Evolutionary conservation across 202 grass and related monocot genomes (phyloP), one percentile per base, ranked within the genome.

Genomic region (Sporobolus alterniflorus): DNA sequence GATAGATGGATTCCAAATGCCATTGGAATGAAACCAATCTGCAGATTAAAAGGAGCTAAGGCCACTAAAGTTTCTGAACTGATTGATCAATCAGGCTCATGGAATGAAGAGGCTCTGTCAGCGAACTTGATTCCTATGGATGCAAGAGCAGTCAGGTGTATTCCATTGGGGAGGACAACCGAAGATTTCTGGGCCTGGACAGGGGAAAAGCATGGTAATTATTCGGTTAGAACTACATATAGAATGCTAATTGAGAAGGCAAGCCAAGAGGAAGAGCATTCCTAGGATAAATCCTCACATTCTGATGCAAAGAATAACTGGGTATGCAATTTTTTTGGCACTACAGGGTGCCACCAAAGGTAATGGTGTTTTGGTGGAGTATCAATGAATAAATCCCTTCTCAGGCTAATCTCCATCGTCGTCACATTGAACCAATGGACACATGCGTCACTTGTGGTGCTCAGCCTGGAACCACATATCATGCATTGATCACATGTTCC

Each of bases 121-220:
- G 4, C 2, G 0, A 64, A 64, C 30, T 9, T 64, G 0, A 64
- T 64, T 3, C 15, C 16, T 0, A 9, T 9, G 13, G 60, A 64
- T 20, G 28, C 15, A 2, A 0, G 17, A 4, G 60, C 60, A 0
- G 22, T 34, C 0, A 34, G 11, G 17, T 2, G 18, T 2, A 64
- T 64, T 10, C 31, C 17, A 0, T 7, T 64, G 2, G 62, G 62
- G 0, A 15, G 6, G 0, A 1, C 7, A 0, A 2, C 1, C 0
- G 29, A 64, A 0, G 62, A 64, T 18, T 36, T 64, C 31, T 64
- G 30, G 62, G 62, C 62, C 1, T 64, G 31, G 30, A 9, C 1
- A 3, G 6, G 7, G 0, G 62, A 64, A 7, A 5, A 1, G 1
- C 17, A 64, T 9, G 62, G 62, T 1, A 6, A 8, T 1, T 34